Evolutionary conservation across 129 eudicot genomes (phyloP), one percentile per base, ranked within the genome.

Genomic region (Saussurea involucrata): DNA sequence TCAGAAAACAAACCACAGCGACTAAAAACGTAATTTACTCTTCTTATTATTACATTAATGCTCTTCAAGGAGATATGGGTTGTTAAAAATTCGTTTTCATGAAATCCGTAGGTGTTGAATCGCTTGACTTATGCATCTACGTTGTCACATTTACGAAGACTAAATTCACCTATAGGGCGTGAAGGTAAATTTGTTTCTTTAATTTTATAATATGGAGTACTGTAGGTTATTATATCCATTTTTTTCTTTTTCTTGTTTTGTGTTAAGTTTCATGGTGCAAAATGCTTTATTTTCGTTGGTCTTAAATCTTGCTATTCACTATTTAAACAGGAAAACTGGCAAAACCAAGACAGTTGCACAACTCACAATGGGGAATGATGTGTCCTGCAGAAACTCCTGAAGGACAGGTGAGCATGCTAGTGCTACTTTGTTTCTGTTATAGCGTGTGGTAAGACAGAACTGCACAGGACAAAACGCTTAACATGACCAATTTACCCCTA

Each of bases 281-380:
- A 8, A 6, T 2, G 27, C 3, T 79, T 24, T 65, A 6, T 65
- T 24, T 12, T 63, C 12, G 21, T 36, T 40, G 32, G 74, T 42
- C 25, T 79, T 74, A 2, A 5, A 18, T 69, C 10, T 24, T 21
- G n/a, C 49, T 60, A 24, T 46, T 64, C 22, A 73, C 1, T 27
- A 17, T 27, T 58, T 5, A 8, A 46, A 55, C 79, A 92, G 98
- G 97, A 44, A 95, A 95, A 75, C 76, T 92, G 85, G 97, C 99
- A 20, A 95, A 95, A 77, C 99, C 99, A 6, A 80, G 99, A 80
- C 99, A 95, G 86, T 65, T 95, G 85, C 99, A 91, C 68, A 95
- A 95, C 83, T 95, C 99, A 4, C 99, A 95, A 78, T 94, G 98
- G 99, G 97, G 97, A 73, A 95, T 95, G 97, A 91, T 95, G 99